These are phyloP conservation scores for Podaxis sp. DNA, from an alignment of 768 basidiomycete genomes.

Conservation along the genomic window DNA sequence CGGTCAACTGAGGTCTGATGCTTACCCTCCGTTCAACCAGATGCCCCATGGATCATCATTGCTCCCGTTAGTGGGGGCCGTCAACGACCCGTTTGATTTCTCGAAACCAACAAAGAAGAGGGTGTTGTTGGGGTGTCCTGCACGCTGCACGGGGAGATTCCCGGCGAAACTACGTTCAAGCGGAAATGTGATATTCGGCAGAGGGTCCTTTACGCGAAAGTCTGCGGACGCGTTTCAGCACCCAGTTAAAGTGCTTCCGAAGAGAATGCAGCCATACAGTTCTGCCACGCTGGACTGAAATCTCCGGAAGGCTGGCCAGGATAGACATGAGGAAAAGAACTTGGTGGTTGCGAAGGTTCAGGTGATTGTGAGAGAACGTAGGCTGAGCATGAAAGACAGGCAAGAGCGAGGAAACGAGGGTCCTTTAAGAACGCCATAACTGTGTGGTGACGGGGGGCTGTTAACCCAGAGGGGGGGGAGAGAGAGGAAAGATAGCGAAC, in stretches of 20 bases:
- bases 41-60: slow-evolving; percentile 64
- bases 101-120: slow-evolving; percentile 70
- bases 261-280: slow-evolving; percentile 40
- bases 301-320: slow-evolving; percentile 45
- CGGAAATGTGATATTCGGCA: slow-evolving; percentile 63
- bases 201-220: slow-evolving; percentile 52
- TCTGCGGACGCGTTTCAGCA: slow-evolving; percentile 35
- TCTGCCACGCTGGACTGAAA: slow-evolving; percentile 61
- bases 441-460: neutral
- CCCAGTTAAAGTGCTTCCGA: neutral
- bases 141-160: slow-evolving; percentile 60
- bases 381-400: slow-evolving; percentile 23
- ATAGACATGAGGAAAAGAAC: slow-evolving; percentile 47
- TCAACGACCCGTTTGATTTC: slow-evolving; percentile 55
- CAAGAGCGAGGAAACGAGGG: slow-evolving; percentile 22
- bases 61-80: slow-evolving; percentile 29
- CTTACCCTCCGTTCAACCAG: slow-evolving; percentile 69
- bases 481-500: slow-evolving; percentile 1
- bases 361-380: slow-evolving; percentile 23
- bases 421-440: slow-evolving; percentile 26
- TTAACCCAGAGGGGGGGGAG: slow-evolving; percentile 7
- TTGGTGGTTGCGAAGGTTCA: slow-evolving; percentile 32
- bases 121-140: slow-evolving; percentile 61
- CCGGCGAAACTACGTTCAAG: slow-evolving; percentile 58
- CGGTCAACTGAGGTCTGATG: neutral